phyloP scores from a whole-genome alignment of 2,329 filamentous ascomycete genomes.

The Sphaerulina populicola region DNA sequence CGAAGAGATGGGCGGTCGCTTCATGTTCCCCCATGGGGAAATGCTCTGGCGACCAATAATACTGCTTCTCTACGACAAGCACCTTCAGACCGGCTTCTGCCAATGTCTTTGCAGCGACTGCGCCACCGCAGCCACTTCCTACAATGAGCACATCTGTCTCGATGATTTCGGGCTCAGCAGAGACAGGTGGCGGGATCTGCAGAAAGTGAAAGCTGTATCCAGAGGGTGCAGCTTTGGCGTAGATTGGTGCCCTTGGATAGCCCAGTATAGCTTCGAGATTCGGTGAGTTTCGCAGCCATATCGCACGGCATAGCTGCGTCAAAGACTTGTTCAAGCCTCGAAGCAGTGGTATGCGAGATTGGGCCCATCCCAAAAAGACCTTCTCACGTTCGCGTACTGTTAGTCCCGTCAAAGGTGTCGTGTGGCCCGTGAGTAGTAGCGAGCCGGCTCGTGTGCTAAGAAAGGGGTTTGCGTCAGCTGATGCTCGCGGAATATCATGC shows the following conservation, averaged over 20 bases:
- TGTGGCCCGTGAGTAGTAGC: constrained; percentile 59
- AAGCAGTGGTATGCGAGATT: constrained; percentile 48
- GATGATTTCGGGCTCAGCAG: constrained; percentile 47
- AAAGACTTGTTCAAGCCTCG: constrained; percentile 51
- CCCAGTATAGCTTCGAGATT: constrained; percentile 50
- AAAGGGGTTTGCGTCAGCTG: constrained; percentile 13
- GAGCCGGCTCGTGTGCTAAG: constrained; percentile 54
- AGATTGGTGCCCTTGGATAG: constrained; percentile 50
- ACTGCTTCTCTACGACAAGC: constrained; percentile 73
- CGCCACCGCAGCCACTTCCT: constrained; percentile 79
- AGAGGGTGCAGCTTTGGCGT: constrained; percentile 44
- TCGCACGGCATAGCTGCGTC: constrained; percentile 47
- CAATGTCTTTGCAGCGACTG: constrained; percentile 70
- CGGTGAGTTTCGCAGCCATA: constrained; percentile 50
- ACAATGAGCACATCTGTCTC: constrained; percentile 78
- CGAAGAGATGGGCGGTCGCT: constrained; percentile 58
- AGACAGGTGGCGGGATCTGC: constrained; percentile 44
- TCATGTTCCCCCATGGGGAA: constrained; percentile 64
- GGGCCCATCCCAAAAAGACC: constrained; percentile 56
- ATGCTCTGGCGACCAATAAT: constrained; percentile 63
- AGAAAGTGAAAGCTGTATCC: constrained; percentile 54
- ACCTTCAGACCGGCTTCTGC: constrained; percentile 68
- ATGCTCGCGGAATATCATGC: neutral
- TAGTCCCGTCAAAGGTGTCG: constrained; percentile 54
- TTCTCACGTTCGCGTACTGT: constrained; percentile 52